Base-by-base conservation (phyloP, 805 yeast species). In the Candida xyloterini region DNA sequence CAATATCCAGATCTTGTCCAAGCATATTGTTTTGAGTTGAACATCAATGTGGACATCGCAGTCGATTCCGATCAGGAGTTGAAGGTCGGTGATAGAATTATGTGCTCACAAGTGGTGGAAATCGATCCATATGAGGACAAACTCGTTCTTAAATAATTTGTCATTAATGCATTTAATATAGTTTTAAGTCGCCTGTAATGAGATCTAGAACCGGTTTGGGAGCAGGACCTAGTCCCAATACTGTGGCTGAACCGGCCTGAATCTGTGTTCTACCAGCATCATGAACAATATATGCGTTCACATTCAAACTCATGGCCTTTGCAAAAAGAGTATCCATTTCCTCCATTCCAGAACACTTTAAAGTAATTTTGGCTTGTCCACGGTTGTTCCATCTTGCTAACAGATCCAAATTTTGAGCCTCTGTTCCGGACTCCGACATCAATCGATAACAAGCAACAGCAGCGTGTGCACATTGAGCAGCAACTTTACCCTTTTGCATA, bases 401-500 rank as follows among this genome's bases (percentile, higher is more conserved):
- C 69, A 84, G 62, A 10, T 67, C 68, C 11, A 87, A 81, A 47
- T 85, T 81, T 46, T 77, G 74, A 5, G 76, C 73, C 5, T 70
- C 73, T 2, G 77, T 68, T 3, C 67, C 57, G 5, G 76, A 73
- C 27, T 71, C 65, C 27, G 76, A 67, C 66, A 84, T 82, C 46
- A 78, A 65, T 54, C 84, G 81, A 63, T 85, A 93, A 51, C 93
- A 79, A 0, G 93, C 90, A 24, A 93, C 71, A 0, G 98, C 95
- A n/a, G 99, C 99, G 66, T 93, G 99, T 27, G 89, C 82, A 62
- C 98, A 91, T 59, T 93, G 99, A 5, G 99, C 99, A 4, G 98
- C 97, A 2, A 86, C 82, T 59, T 93, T 93, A 15, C 99, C 99
- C 63, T 87, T 88, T 23, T 84, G 79, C 98, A 93, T 93, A 30